Evolutionary conservation across 2,329 filamentous ascomycete genomes (phyloP), one percentile per base, ranked within the genome.

Genomic region (Fusarium sambucinum): DNA sequence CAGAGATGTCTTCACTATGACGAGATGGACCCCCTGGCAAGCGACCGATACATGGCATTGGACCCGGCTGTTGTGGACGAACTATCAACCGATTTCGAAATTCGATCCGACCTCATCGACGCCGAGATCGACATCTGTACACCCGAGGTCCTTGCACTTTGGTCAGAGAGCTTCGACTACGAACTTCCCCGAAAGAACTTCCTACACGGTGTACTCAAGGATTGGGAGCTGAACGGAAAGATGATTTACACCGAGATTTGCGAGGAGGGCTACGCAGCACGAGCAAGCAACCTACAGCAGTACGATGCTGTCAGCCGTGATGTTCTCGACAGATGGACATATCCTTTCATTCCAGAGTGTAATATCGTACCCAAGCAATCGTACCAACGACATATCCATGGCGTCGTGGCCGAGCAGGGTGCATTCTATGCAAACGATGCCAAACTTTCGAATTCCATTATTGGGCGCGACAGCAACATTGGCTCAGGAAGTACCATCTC

Each of bases 131-230:
- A 99, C 77, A 98, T 99, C 68, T 98, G 95, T 80, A 98, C 96
- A 1, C 94, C 95, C 0, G 96, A 98, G 76, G 94, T 97, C 11
- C 86, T 98, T 42, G 94, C 94, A 10, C 82, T 98, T 59, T 99
- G 96, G 93, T 96, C 94, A 11, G 96, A 99, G 80, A 97, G 94
- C 76, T 99, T 98, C 74, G 95, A 99, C 78, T 98, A 97, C 78
- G 94, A 97, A 77, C 86, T 94, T 10, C 93, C 95, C 2, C 88
- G 94, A 55, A 91, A 90, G 73, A 93, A 97, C 74, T 97, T 97
- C 74, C 81, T 99, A 35, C 92, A 94, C 76, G 94, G 94, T 61
- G 94, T 98, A 2, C 82, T 99, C 55, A 97, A 97, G 81, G 96
- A 99, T 77, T 97, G 93, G 82, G 96, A 99, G 77, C 84, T 98